Base-by-base conservation (phyloP, 1,139 yeast species). In the Geotrichum candidum region DNA sequence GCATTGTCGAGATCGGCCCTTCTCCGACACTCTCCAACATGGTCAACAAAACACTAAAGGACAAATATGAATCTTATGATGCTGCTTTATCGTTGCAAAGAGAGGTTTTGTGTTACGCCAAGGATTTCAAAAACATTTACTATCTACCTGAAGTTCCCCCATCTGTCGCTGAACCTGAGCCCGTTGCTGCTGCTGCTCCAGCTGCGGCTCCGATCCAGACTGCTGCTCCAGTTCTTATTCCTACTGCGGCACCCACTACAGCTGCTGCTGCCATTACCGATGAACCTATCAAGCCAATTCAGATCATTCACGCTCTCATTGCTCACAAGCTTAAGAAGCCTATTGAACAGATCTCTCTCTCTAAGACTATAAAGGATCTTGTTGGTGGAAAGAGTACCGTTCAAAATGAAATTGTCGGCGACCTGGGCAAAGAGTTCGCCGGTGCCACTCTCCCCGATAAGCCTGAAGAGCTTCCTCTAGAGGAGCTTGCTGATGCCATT, bases 321-420 rank as follows among this genome's bases (percentile, higher is more conserved):
- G 97, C 98, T 60, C 97, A 91, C 75, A 94, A 94, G 78, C 83
- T 94, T 75, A 94, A 92, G 84, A 94, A 94, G 78, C 79, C 96
- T 1, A 78, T 91, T 69, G 96, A 88, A 65, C 87, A 89, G 68
- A 81, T 94, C 58, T 90, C 99, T 63, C 82, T 90, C 82, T 77
- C 91, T 64, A 94, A 94, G 79, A 92, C 98, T 60, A 90, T 94
- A 75, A 94, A 94, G 78, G 99, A 94, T 73, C 83, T 94, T 72
- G 99, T 94, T 67, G 96, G 96, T 71, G 99, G 99, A 80, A 94
- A 94, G 77, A 94, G 99, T 33, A 94, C 99, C 50, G 95, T 94
- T 57, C 99, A 94, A 79, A 94, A 94, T 77, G 99, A 94, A 81
- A 94, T 94, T 69, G 84, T 94, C 70, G 99, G 99, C 82, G 99